Evolutionary conservation across 2,329 filamentous ascomycete genomes (phyloP).

Genomic region (Cryphonectria japonica): DNA sequence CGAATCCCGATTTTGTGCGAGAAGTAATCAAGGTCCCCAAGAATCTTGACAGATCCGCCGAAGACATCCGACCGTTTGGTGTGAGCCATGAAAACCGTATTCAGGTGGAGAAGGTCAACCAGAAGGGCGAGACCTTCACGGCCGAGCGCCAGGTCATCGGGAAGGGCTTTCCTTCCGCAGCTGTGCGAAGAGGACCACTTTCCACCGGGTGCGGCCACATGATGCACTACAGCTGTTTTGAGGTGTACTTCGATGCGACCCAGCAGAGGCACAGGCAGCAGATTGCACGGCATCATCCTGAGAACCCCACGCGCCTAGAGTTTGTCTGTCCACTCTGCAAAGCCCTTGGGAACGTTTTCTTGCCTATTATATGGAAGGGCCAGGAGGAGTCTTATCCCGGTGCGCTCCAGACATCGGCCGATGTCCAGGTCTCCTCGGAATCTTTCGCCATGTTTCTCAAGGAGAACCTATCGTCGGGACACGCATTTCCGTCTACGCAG

Average conservation of each 20-base stretch:
- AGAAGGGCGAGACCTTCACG: constrained; percentile 70
- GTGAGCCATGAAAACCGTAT: constrained; percentile 85
- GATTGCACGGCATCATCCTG: constrained; percentile 92
- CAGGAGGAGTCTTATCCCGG: constrained; percentile 84
- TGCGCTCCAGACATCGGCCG: constrained; percentile 60
- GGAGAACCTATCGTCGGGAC: constrained; percentile 23
- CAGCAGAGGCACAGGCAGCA: constrained; percentile 84
- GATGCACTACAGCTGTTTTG: constrained; percentile 97
- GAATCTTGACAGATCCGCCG: constrained; percentile 84
- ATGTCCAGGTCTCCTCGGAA: constrained; percentile 33
- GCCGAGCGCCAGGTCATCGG: constrained; percentile 82
- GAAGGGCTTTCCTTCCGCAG: constrained; percentile 78
- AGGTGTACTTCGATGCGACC: constrained; percentile 85
- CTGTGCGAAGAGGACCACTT: constrained; percentile 74
- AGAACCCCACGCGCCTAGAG: constrained; percentile 76
- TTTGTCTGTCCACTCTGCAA: constrained; percentile 98
- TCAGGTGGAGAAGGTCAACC: constrained; percentile 74
- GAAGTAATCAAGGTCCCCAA: constrained; percentile 79
- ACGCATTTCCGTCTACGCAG: neutral
- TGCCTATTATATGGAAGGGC: constrained; percentile 94
- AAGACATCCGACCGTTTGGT: constrained; percentile 84
- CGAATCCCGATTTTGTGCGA: constrained; percentile 80
- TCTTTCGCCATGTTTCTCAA: constrained; percentile 68
- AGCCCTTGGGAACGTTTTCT: constrained; percentile 89
- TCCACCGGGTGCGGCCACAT: constrained; percentile 95